phyloP scores from a whole-genome alignment of 2,329 filamentous ascomycete species.

The Claviceps maximensis region DNA sequence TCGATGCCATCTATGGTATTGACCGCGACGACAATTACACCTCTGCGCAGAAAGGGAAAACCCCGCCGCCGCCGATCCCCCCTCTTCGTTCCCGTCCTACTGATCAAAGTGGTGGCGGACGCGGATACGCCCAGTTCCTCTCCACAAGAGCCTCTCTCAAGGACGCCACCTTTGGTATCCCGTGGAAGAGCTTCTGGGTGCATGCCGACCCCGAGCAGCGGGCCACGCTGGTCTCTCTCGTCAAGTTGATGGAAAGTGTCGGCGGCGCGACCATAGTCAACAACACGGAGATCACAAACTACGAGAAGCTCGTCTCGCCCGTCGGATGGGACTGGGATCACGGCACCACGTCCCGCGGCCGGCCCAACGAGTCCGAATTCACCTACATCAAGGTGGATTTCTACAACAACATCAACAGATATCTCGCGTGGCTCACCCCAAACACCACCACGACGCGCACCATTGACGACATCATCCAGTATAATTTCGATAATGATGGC shows the following conservation, averaged over 20 bases:
- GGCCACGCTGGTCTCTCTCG: conserved; percentile 29
- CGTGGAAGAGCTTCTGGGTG: conserved; percentile 60
- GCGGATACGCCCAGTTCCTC: conserved; percentile 43
- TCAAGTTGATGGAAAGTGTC: conserved; percentile 41
- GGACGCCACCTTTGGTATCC: conserved; percentile 54
- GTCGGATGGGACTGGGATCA: conserved; percentile 66
- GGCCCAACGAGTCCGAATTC: conserved; percentile 61
- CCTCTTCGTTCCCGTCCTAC: too few relatives aligned
- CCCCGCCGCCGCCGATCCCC: too few relatives aligned
- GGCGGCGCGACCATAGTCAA: conserved; percentile 54
- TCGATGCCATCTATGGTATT: conserved; percentile 55
- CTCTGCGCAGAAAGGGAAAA: conserved; percentile 37
- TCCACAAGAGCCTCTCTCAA: conserved; percentile 38
- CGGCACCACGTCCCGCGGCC: conserved; percentile 41
- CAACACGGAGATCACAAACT: conserved; percentile 52
- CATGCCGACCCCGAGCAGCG: conserved; percentile 44
- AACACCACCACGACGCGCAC: conserved; percentile 43
- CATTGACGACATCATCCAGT: conserved; percentile 53
- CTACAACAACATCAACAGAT: conserved; percentile 47
- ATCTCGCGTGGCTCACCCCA: conserved; percentile 42
- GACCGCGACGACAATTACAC: conserved; percentile 56
- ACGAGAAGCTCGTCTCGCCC: conserved; percentile 48
- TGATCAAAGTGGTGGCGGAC: too few relatives aligned
- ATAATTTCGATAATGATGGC: conserved; percentile 49
- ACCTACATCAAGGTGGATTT: conserved; percentile 60